Evolutionary conservation across 345 rosid genomes (phyloP).

Genomic region (Combretum micranthum): DNA sequence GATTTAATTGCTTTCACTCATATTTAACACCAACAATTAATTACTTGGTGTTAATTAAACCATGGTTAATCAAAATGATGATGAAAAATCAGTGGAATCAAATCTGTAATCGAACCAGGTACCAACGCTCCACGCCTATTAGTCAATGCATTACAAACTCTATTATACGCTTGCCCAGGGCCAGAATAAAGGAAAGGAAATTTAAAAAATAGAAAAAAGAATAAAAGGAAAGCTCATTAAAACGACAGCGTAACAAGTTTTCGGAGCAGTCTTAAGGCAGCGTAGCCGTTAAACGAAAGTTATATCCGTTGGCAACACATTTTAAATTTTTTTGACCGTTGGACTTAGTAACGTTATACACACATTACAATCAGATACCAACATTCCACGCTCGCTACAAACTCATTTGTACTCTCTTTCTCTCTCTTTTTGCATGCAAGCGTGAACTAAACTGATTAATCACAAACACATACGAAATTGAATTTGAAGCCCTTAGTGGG

Average conservation of each 20-base stretch:
- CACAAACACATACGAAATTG: no score
- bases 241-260: conserved; percentile 20
- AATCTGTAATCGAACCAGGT: not conserved
- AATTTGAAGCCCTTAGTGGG: not conserved
- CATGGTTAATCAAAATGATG: no score
- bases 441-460: no score
- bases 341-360: conserved; percentile 26
- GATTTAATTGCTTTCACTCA: no score
- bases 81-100: not conserved
- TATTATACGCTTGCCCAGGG: not conserved
- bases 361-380: conserved; percentile 7
- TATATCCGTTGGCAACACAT: conserved; percentile 7
- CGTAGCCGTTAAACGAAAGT: conserved; percentile 32
- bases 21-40: no score
- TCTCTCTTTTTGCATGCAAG: not conserved
- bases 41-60: no score
- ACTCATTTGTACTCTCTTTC: conserved; percentile 2
- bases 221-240: not conserved
- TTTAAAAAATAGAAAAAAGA: not conserved
- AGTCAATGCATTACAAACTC: no score
- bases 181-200: not conserved
- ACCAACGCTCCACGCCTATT: not conserved
- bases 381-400: conserved; percentile 17
- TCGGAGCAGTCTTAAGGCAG: conserved; percentile 17
- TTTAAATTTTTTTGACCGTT: conserved; percentile 64